These are phyloP conservation scores for Antitrichia curtipendula DNA, from an alignment of 225 moss, liverwort and hornwort species.

Conservation along the genomic window DNA sequence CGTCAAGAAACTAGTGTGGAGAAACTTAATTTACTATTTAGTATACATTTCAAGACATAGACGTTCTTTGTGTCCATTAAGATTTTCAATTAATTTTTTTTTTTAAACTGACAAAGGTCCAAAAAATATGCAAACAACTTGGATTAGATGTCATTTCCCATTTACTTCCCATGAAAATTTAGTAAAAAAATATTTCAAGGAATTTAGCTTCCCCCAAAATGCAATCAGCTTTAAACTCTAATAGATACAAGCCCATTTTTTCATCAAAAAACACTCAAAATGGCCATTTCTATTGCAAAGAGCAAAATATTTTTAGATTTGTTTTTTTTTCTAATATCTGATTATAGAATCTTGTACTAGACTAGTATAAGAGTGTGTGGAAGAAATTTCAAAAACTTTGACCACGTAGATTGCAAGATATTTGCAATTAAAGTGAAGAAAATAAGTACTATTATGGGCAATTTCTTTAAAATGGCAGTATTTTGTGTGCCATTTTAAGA, in stretches of 20 bases:
- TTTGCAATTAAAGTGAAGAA: background rate
- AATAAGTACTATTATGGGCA: too few species aligned
- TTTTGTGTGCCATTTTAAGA: too few species aligned
- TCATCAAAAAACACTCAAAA: background rate
- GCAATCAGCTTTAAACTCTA: too few species aligned
- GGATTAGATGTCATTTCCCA: background rate
- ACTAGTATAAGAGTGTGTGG: background rate
- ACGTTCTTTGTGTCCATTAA: too few species aligned
- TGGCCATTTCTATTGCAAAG: background rate
- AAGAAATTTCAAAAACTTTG: background rate
- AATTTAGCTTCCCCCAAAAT: background rate
- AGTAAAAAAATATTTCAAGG: rapidly evolving
- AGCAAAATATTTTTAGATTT: background rate
- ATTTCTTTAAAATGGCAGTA: too few species aligned
- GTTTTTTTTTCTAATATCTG: background rate
- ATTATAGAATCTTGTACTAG: background rate
- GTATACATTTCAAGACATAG: too few species aligned
- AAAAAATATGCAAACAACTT: background rate
- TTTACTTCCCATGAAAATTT: background rate
- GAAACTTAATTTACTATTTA: too few species aligned
- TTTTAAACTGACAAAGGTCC: too few species aligned
- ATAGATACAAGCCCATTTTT: background rate
- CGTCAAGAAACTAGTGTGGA: too few species aligned
- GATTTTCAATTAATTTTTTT: too few species aligned
- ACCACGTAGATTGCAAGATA: background rate